Percentiles rank a stretch among this genome's conserved stretches.
phyloP scores from a whole-genome alignment of 1,139 yeast species.

The Lodderomyces oxycetoniae region DNA sequence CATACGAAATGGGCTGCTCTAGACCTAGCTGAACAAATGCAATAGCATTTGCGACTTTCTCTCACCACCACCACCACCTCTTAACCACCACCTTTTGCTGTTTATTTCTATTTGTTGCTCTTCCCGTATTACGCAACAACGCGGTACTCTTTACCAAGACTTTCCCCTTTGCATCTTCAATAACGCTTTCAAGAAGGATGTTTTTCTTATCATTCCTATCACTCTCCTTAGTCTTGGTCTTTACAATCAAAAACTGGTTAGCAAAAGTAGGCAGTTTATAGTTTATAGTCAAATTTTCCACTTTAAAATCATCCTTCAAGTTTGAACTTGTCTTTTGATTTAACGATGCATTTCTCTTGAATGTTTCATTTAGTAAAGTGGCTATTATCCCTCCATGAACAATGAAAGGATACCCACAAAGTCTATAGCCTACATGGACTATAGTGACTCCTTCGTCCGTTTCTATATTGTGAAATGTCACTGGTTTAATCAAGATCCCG shows the following conservation, averaged over 20 bases:
- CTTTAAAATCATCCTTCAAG: slow-evolving; percentile 40
- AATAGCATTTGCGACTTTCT: too few species aligned
- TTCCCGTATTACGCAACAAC: slow-evolving; percentile 35
- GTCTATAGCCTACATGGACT: slow-evolving; percentile 70
- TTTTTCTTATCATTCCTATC: slow-evolving; percentile 20
- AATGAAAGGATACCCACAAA: slow-evolving; percentile 84
- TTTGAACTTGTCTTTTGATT: slow-evolving; percentile 25
- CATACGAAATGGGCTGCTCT: too few species aligned
- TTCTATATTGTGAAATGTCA: slow-evolving; percentile 55
- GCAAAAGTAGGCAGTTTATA: slow-evolving; percentile 77
- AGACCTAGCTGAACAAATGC: slow-evolving; percentile 27
- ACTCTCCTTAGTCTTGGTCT: slow-evolving; percentile 38
- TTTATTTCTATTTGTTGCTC: slow-evolving; percentile 22
- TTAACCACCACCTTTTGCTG: slow-evolving; percentile 9
- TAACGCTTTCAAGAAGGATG: slow-evolving; percentile 26
- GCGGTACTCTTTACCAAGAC: slow-evolving; percentile 37
- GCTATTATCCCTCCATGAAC: slow-evolving; percentile 91
- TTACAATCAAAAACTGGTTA: slow-evolving; percentile 69
- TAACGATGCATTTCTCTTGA: slow-evolving; percentile 55
- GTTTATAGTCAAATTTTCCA: slow-evolving; percentile 48
- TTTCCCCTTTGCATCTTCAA: slow-evolving; percentile 35
- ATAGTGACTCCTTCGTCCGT: slow-evolving; percentile 62
- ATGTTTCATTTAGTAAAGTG: slow-evolving; percentile 71
- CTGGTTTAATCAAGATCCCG: slow-evolving; percentile 71
- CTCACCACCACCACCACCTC: slow-evolving; percentile 14